Base-by-base conservation (phyloP, 2,329 filamentous ascomycete species). In the Dryadomyces quercus-mongolicae region DNA sequence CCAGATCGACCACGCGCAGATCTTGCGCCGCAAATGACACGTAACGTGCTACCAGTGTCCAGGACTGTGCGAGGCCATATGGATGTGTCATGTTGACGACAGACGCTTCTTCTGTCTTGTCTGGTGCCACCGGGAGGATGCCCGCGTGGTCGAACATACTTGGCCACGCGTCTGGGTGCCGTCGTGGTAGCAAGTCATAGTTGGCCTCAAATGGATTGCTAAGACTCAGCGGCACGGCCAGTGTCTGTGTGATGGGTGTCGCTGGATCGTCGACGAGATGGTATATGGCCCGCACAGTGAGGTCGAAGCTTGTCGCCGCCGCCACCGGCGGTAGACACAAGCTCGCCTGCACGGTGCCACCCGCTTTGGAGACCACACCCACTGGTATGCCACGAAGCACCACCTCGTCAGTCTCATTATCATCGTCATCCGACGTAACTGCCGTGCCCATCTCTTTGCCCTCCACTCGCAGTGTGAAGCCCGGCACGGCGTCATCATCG, bases 131-230 rank as follows among this genome's bases (percentile, higher is more conserved):
- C 61, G 12, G 70, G 67, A 6, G 61, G 58, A 80, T 62, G 15
- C 70, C 71, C 21, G 82, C 76, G 18, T 78, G 72, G 52, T 82
- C 76, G 67, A 97, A 98, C 62, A 94, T 83, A 65, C 85, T 90
- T 1, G 93, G 91, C 92, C 93, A 98, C 2, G 81, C 75, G 50
- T 86, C 84, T 0, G 77, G 68, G 66, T 96, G 86, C 3, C 95
- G 74, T 10, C 86, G 80, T 12, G 93, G 90, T 13, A 84, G 76
- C 58, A 97, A 81, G 58, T 94, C 88, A 66, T 95, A 96, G 63
- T 87, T 93, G 16, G 90, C 88, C 69, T 95, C 90, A 62, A 98
- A 97, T 0, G 92, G 89, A 51, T 82, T 84, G 53, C 88, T 81
- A 54, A 96, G 78, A 42, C 82, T 78, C 5, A 97, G 67, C 53